Percentiles rank a stretch among this genome's conserved stretches.
Evolutionary conservation across 192 early-diverging fungal species (phyloP).

Genomic region (Phycomyces nitens): DNA sequence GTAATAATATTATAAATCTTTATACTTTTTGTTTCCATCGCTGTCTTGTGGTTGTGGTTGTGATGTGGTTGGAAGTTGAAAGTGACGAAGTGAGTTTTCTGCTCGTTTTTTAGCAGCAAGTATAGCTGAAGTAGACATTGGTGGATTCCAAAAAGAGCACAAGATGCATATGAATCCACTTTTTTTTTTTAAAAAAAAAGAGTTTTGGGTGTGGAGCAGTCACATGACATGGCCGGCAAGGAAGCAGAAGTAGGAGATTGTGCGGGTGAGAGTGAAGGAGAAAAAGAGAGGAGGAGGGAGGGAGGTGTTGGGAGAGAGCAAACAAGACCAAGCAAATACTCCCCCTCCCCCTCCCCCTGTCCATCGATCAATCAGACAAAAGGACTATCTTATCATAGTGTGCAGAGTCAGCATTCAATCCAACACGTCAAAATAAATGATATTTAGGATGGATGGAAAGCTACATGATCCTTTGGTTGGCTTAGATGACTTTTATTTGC

Average conservation of each 20-base stretch:
- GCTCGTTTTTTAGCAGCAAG: conserved; percentile 19
- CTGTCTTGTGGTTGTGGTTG: not conserved
- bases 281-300: too few species aligned
- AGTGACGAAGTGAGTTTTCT: conserved; percentile 20
- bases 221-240: not conserved
- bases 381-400: not conserved
- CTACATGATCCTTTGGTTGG: not conserved
- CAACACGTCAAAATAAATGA: not conserved
- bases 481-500: conserved; percentile 1
- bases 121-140: conserved; percentile 27
- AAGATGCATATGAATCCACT: too few species aligned
- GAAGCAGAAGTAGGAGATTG: not conserved
- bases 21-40: conserved; percentile 7
- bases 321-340: not conserved
- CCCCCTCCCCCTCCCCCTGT: too few species aligned
- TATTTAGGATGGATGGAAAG: conserved; percentile 12
- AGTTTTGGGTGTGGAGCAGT: too few species aligned
- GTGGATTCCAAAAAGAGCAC: not conserved
- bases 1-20: not conserved
- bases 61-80: conserved; percentile 3
- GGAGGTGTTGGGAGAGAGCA: not conserved
- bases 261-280: not conserved
- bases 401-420: conserved; percentile 7
- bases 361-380: conserved; percentile 5
- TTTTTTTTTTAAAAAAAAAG: too few species aligned